phyloP scores from a whole-genome alignment of 108 stramenopile species.

The Licmophora abbreviata region DNA sequence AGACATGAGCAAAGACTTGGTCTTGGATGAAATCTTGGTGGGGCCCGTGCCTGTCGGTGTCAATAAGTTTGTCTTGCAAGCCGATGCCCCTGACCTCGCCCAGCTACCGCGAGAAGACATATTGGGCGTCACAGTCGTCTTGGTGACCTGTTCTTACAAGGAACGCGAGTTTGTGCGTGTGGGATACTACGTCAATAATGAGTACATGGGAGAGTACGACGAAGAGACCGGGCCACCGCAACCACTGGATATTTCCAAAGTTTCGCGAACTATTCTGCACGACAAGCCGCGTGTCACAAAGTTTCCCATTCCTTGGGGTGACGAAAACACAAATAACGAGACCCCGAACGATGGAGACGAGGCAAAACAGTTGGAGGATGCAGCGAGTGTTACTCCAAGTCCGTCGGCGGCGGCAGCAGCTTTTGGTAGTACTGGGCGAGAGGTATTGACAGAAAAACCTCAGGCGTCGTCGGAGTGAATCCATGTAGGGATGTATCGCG shows the following conservation, averaged over 20 bases:
- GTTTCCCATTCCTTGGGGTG: constrained; percentile 89
- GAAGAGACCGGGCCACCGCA: constrained; percentile 20
- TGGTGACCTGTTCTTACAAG: constrained; percentile 93
- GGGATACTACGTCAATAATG: constrained; percentile 99
- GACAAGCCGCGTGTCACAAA: constrained; percentile 96
- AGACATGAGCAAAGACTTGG: constrained; percentile 71
- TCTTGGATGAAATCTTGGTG: constrained; percentile 93
- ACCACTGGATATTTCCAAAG: constrained; percentile 50
- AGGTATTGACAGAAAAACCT: too few relatives aligned
- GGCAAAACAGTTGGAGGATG: constrained; percentile 1
- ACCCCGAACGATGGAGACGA: not conserved
- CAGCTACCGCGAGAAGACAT: constrained; percentile 76
- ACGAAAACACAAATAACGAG: constrained; percentile 9
- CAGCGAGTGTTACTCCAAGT: not conserved
- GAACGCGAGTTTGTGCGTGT: constrained; percentile 95
- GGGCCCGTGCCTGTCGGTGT: constrained; percentile 95
- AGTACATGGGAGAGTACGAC: constrained; percentile 63
- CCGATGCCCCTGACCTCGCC: constrained; percentile 83
- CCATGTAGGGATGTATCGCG: too few relatives aligned
- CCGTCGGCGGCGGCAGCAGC: not conserved
- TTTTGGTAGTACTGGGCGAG: not conserved
- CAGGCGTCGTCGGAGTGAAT: too few relatives aligned
- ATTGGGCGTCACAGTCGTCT: constrained; percentile 95
- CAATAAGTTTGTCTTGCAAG: constrained; percentile 88
- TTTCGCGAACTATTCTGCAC: constrained; percentile 80